Evolutionary conservation across 164 flowering plant species (phyloP), one percentile per base, ranked within the genome.

Genomic region (Aristolochia contorta): DNA sequence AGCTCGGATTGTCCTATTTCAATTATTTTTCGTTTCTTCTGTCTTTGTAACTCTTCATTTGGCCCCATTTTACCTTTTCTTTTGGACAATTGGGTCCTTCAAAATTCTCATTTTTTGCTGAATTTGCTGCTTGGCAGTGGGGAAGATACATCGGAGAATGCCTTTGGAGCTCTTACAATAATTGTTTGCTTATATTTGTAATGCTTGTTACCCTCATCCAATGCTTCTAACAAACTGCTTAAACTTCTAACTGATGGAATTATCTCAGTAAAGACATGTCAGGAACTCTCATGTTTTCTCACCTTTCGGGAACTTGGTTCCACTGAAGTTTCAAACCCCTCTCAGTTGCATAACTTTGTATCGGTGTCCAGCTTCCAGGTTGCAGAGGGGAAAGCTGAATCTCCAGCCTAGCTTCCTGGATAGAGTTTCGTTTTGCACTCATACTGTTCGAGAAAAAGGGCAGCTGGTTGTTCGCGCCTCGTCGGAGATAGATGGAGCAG

Each of bases 381-480:
- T 76, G 66, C 69, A 24, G 47, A 56, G 54, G 37, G 80, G 72
- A 51, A 59, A 61, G 54, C 46, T 58, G 30, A 60, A 50, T 65
- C 53, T 68, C 60, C 77, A 62, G 47, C 59, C 69, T 9, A 69
- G 65, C 37, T 47, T 64, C 43, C 58, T 59, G 21, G 24, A 18
- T 57, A 72, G 77, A 47, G 25, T 67, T 60, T 54, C 62, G 18
- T 19, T 69, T 37, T 24, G 8, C 18, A 21, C 46, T 1, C 59
- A 70, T 53, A n/a, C 19, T 6, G 16, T 30, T 19, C 67, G 41
- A 45, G 59, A 58, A 32, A 64, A 79, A 54, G 54, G 46, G 25
- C 32, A 65, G 16, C 8, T 75, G 51, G 62, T 72, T 58, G 82
- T 71, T 22, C 72, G 65, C 61, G 85, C 80, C n/a, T 67, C 85